Evolutionary conservation across 371 early-diverging fungal genomes (phyloP).

Genomic region (Furculomyces boomerangus): DNA sequence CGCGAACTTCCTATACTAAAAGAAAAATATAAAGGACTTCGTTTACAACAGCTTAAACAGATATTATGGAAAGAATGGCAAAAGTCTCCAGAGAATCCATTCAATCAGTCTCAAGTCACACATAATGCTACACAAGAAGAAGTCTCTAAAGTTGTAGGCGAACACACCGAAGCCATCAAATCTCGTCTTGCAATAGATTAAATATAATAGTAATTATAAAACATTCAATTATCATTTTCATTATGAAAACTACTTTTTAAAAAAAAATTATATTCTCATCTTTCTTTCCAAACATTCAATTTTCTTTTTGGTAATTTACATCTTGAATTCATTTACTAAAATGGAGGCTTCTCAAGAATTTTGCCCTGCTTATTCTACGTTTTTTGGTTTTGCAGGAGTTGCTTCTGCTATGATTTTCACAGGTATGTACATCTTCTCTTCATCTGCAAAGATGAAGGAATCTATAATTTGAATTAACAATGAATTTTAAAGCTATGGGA

Average conservation of each 20-base stretch:
- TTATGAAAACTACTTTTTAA: too few species aligned
- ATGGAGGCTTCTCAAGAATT: slow-evolving; percentile 12
- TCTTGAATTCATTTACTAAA: too few species aligned
- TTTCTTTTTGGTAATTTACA: too few species aligned
- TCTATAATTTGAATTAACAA: slow-evolving; percentile 11
- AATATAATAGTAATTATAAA: too few species aligned
- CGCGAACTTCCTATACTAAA: slow-evolving; percentile 38
- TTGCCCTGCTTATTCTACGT: slow-evolving; percentile 35
- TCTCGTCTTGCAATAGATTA: slow-evolving; percentile 5
- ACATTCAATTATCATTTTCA: too few species aligned
- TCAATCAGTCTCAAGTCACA: slow-evolving; percentile 50
- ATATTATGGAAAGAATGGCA: slow-evolving; percentile 50
- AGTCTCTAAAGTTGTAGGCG: slow-evolving; percentile 22
- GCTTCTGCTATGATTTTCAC: slow-evolving; percentile 43
- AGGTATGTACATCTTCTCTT: slow-evolving; percentile 4
- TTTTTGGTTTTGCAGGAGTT: slow-evolving; percentile 50
- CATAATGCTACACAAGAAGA: slow-evolving; percentile 53
- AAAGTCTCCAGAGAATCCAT: slow-evolving; percentile 73
- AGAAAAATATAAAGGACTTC: slow-evolving; percentile 51
- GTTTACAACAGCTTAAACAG: slow-evolving; percentile 54
- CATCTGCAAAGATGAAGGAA: background rate
- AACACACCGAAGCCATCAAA: slow-evolving; percentile 6
- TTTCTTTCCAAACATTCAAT: too few species aligned
- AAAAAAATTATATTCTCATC: too few species aligned
- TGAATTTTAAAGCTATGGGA: slow-evolving; percentile 41